Conservation (phyloP, 305 asterid genomes). For the Plantago lanceolata region DNA sequence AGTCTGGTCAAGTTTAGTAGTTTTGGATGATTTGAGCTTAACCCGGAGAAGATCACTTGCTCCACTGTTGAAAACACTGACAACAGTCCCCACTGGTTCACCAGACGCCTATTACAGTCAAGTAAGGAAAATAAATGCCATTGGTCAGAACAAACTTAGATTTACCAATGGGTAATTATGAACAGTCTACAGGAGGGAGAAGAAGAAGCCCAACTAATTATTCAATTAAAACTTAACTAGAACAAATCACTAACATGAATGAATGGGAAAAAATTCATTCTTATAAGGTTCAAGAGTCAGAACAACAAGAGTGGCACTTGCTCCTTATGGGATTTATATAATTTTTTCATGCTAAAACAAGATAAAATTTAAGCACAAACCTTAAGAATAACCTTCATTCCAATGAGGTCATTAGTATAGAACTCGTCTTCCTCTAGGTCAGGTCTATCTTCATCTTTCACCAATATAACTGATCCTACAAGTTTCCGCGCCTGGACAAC, state of each 20-base stretch:
- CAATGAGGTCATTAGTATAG: slow-evolving; percentile 79
- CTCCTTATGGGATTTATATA: neutral
- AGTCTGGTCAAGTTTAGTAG: slow-evolving; percentile 30
- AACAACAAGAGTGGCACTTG: neutral
- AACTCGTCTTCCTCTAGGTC: slow-evolving; percentile 79
- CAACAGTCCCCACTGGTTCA: slow-evolving; percentile 73
- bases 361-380: slow-evolving; percentile 39
- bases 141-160: slow-evolving; percentile 4
- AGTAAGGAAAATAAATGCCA: slow-evolving; percentile 6
- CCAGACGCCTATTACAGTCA: slow-evolving; percentile 57
- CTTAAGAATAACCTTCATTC: slow-evolving; percentile 80
- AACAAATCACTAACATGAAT: neutral
- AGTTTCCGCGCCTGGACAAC: slow-evolving; percentile 72
- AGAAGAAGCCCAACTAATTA: no score
- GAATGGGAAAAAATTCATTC: neutral
- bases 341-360: neutral
- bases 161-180: slow-evolving; percentile 2
- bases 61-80: slow-evolving; percentile 72
- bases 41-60: slow-evolving; percentile 88
- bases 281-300: slow-evolving; percentile 1
- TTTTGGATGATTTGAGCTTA: slow-evolving; percentile 44
- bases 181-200: neutral
- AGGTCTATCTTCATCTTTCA: slow-evolving; percentile 73
- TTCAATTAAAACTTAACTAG: neutral
- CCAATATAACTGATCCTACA: slow-evolving; percentile 79